Base-by-base conservation (phyloP, 2,329 filamentous ascomycete genomes). In the Polychaeton citri region DNA sequence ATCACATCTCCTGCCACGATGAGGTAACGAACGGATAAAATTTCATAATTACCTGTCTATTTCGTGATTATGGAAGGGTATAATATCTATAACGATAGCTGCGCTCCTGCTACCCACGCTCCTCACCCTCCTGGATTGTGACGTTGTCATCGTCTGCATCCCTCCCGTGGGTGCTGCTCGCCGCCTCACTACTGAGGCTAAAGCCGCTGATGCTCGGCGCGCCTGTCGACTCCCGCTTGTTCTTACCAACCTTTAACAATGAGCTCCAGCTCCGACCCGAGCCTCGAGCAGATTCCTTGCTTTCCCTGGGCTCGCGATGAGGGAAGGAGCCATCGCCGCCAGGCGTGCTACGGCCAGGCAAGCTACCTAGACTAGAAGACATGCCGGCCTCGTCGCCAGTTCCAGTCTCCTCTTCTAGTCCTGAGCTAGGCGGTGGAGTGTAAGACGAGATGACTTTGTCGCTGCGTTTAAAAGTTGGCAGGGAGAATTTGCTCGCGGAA, bases 201-300 rank as follows among this genome's bases (percentile, higher is more conserved):
- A 28, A 28, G 24, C 24, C 24, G 24, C 24, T 28, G 7, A 28
- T 28, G 24, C 24, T 28, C 7, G 24, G 24, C 3, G 24, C 24
- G 3, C 12, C 24, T 10, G 12, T 28, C 12, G 12, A 15, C 24
- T 28, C 24, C 24, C 15, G 12, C 7, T 28, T 28, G 24, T 10
- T 28, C 24, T 28, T 28, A 28, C 24, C 24, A 5, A 28, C 24
- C 24, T 28, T 98, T 98, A 60, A 95, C 90, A 12, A 98, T 98
- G 68, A 96, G 98, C 60, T 90, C 84, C 37, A 93, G 96, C 53
- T 87, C 88, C 1, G 90, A 98, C 58, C 87, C 98, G 19, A 88
- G 81, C 19, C 66, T 98, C 16, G 88, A 96, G 24, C 24, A 3
- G 24, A 28, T 28, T 28, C 24, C 55, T 66, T 98, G 32, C 66